A percentile compares a stretch with the other conserved stretches of the same genome.
These are phyloP conservation scores for Penicillium sp. DNA, from an alignment of 2,329 filamentous ascomycete genomes.

Conservation along the genomic window DNA sequence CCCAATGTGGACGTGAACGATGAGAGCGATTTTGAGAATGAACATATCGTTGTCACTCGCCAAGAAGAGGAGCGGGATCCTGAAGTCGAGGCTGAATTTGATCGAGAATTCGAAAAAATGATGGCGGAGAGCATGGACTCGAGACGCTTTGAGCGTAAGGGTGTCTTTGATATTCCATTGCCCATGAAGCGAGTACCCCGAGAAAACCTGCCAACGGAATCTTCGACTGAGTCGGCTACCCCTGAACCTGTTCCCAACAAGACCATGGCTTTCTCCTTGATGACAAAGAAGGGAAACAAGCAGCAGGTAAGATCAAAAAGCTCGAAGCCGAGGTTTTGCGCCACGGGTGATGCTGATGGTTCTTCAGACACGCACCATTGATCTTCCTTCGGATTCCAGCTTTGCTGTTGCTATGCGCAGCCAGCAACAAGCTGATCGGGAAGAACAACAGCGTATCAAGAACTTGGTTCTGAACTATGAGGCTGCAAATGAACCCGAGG, in stretches of 20 bases:
- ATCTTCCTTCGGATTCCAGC: constrained; percentile 76
- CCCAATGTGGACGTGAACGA: constrained; percentile 43
- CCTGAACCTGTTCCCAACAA: constrained; percentile 31
- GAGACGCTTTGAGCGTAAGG: constrained; percentile 90
- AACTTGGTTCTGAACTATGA: constrained; percentile 95
- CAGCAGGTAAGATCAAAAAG: constrained; percentile 61
- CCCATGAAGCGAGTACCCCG: constrained; percentile 70
- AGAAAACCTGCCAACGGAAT: constrained; percentile 46
- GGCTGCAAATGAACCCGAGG: constrained; percentile 72
- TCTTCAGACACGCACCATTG: constrained; percentile 76
- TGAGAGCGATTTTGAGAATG: constrained; percentile 62
- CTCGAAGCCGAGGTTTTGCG: too few species aligned
- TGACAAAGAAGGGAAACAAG: constrained; percentile 93
- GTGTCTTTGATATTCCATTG: constrained; percentile 93
- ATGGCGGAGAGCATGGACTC: constrained; percentile 97
- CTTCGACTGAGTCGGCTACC: constrained; percentile 26
- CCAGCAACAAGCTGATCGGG: constrained; percentile 88
- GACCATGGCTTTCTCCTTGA: constrained; percentile 94
- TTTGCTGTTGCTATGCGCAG: constrained; percentile 95
- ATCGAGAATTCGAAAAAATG: constrained; percentile 95
- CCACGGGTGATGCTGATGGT: constrained; percentile 11
- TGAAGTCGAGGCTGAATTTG: constrained; percentile 93
- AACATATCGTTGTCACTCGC: constrained; percentile 84
- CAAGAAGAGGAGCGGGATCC: constrained; percentile 87
- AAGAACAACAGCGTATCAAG: constrained; percentile 98